Evolutionary conservation across 1,284 basidiomycete genomes (phyloP).

Genomic region (Pterulicium gracile): DNA sequence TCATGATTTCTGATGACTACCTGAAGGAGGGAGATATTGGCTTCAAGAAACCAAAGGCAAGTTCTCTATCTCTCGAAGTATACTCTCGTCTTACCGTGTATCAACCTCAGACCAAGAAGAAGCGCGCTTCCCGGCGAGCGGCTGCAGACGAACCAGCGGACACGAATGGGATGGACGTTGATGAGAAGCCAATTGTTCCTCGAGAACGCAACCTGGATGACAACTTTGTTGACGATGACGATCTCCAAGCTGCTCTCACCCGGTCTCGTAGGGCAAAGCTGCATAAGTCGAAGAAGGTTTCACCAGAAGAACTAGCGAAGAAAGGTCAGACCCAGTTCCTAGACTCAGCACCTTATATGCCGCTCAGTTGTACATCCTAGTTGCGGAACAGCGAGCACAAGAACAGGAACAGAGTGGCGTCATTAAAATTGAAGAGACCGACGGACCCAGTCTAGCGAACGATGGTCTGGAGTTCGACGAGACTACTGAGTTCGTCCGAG

Average conservation of each 20-base stretch:
- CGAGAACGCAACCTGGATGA: constrained; percentile 60
- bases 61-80: constrained; percentile 8
- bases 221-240: constrained; percentile 98
- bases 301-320: constrained; percentile 78
- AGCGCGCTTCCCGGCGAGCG: constrained; percentile 59
- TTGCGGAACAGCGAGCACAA: constrained; percentile 51
- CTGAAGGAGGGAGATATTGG: constrained; percentile 84
- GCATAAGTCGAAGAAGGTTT: constrained; percentile 67
- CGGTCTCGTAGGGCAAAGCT: constrained; percentile 76
- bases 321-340: constrained; percentile 42
- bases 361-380: constrained; percentile 25
- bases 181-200: constrained; percentile 52
- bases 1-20: constrained; percentile 81
- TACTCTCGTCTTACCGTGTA: background rate
- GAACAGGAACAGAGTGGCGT: constrained; percentile 37
- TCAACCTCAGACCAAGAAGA: constrained; percentile 71
- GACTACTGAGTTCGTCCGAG: constrained; percentile 93
- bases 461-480: constrained; percentile 86
- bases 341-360: constrained; percentile 7
- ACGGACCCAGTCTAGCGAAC: constrained; percentile 27
- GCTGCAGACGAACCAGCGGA: constrained; percentile 46
- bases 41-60: constrained; percentile 88
- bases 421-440: constrained; percentile 52
- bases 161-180: constrained; percentile 66
- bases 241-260: constrained; percentile 89